These are phyloP conservation scores for Phaffia tasmanica DNA, from an alignment of 768 basidiomycete genomes.

Conservation along the genomic window DNA sequence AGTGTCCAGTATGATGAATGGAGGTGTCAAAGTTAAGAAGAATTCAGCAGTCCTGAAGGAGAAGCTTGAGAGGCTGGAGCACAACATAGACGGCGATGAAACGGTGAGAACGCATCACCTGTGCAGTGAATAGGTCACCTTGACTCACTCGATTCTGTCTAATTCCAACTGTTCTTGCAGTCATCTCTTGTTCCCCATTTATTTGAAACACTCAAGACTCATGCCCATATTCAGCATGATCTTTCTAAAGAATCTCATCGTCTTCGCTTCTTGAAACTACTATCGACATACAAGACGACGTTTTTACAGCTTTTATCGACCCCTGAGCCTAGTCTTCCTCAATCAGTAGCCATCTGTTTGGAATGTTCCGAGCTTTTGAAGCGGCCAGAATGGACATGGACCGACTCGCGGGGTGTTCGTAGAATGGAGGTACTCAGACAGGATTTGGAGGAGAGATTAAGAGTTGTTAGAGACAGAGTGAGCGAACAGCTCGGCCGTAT, in stretches of 20 bases:
- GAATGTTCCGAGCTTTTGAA: constrained; percentile 4
- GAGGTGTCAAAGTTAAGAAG: constrained; percentile 1
- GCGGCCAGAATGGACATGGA: constrained; percentile 19
- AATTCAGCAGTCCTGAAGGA: constrained; percentile 4
- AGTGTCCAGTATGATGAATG: constrained; percentile 10
- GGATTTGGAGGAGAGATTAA: constrained; percentile 17
- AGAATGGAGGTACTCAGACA: neutral
- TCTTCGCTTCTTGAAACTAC: constrained; percentile 8
- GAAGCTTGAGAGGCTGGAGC: constrained; percentile 14
- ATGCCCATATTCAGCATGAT: constrained; percentile 5
- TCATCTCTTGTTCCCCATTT: constrained; percentile 3
- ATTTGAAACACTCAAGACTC: neutral
- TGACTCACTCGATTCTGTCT: neutral
- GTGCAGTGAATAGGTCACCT: neutral
- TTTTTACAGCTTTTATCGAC: constrained; percentile 12
- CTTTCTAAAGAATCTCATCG: constrained; percentile 5
- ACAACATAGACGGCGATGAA: constrained; percentile 10
- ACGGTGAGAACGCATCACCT: neutral
- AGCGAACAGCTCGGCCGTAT: constrained; percentile 13
- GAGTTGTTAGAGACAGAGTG: constrained; percentile 20
- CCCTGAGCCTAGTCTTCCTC: neutral
- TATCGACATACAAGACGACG: constrained; percentile 11
- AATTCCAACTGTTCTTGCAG: neutral
- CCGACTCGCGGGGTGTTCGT: neutral
- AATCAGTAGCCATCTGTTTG: constrained; percentile 8